These are phyloP conservation scores for Iris pallida DNA, from an alignment of 116 monocot genomes.

Conservation along the genomic window DNA sequence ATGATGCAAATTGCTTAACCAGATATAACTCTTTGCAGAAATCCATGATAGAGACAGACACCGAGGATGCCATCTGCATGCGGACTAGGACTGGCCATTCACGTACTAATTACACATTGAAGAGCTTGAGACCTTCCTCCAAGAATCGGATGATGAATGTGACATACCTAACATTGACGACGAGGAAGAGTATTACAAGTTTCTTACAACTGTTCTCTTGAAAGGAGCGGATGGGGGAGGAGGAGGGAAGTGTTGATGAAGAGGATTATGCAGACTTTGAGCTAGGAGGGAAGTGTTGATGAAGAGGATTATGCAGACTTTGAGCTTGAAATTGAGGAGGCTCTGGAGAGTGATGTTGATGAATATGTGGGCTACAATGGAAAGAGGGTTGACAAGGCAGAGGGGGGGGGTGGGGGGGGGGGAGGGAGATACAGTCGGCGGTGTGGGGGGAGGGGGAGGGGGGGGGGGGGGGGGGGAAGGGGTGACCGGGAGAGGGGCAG, in stretches of 20 bases:
- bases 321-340: slow-evolving; percentile 19
- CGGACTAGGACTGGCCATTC: slow-evolving; percentile 82
- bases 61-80: slow-evolving; percentile 75
- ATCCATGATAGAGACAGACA: slow-evolving; percentile 15
- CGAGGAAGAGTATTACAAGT: slow-evolving; percentile 82
- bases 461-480: no score
- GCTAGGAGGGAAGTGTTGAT: no score
- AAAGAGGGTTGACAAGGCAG: background rate
- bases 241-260: slow-evolving; percentile 49
- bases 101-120: slow-evolving; percentile 71
- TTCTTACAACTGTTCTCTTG: slow-evolving; percentile 74
- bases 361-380: slow-evolving; percentile 4
- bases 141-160: slow-evolving; percentile 88
- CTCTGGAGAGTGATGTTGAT: slow-evolving; percentile 11
- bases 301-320: background rate
- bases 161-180: slow-evolving; percentile 66
- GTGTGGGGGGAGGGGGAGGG: no score
- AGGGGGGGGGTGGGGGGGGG: background rate
- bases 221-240: slow-evolving; percentile 31
- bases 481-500: no score
- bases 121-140: slow-evolving; percentile 85
- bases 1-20: background rate
- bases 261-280: slow-evolving; percentile 90
- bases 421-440: no score
- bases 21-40: background rate